These are phyloP conservation scores for Gossypium ekmanianum DNA, from an alignment of 345 rosid genomes.

Conservation along the genomic window DNA sequence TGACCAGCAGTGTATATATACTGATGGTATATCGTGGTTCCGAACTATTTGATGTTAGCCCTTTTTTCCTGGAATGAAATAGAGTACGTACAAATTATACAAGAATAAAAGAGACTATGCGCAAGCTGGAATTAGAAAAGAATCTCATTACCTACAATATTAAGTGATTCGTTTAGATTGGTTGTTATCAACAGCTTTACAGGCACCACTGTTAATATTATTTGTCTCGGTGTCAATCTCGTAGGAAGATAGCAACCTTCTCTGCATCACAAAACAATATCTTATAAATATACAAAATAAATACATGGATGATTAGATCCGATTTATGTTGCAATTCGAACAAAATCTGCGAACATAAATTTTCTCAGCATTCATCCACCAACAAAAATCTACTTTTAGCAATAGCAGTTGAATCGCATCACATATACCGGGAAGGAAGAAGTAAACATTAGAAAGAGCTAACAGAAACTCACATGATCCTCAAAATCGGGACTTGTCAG, in stretches of 20 bases:
- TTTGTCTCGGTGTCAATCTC: slow-evolving; percentile 45
- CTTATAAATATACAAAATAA: neutral
- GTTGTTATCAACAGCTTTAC: slow-evolving; percentile 26
- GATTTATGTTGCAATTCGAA: no score
- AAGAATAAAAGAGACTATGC: neutral
- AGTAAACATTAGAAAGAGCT: neutral
- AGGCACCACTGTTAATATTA: slow-evolving; percentile 22
- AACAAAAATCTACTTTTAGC: neutral
- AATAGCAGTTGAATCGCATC: neutral
- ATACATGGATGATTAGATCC: no score
- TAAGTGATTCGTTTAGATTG: slow-evolving; percentile 36
- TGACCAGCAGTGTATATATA: neutral
- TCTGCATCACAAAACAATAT: slow-evolving; percentile 41
- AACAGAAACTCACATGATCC: slow-evolving; percentile 70
- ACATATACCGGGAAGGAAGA: neutral
- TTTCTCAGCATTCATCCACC: no score
- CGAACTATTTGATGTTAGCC: neutral
- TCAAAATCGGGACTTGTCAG: slow-evolving; percentile 82
- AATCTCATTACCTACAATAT: slow-evolving; percentile 18
- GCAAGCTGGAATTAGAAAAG: neutral
- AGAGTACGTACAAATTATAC: neutral
- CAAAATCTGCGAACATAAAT: no score
- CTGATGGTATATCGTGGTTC: neutral
- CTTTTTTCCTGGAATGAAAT: neutral
- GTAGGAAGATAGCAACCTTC: slow-evolving; percentile 69